phyloP scores from a whole-genome alignment of 2,329 filamentous ascomycete species.

The Epicoccum nigrum region DNA sequence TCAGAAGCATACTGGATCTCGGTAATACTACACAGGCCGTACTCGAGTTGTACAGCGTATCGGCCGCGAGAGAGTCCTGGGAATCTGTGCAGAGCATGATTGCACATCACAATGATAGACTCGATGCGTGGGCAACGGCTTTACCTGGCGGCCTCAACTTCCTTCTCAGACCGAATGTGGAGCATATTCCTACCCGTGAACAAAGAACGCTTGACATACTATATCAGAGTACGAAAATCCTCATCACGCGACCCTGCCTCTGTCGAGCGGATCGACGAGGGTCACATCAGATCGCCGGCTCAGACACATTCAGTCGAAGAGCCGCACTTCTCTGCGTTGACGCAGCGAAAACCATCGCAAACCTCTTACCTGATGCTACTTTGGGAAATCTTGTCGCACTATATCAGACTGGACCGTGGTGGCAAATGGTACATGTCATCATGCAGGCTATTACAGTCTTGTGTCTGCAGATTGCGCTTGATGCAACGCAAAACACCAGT shows the following conservation, averaged over 20 bases:
- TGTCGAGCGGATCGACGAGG: constrained; percentile 45
- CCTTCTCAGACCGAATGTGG: neutral
- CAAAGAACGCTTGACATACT: constrained; percentile 27
- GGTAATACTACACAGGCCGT: constrained; percentile 39
- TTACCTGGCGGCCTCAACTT: constrained; percentile 35
- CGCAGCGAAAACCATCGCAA: constrained; percentile 42
- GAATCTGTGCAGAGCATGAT: constrained; percentile 42
- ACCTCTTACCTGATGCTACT: constrained; percentile 39
- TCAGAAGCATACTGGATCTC: constrained; percentile 28
- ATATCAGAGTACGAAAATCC: constrained; percentile 37
- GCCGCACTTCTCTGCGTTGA: constrained; percentile 42
- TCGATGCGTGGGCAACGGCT: constrained; percentile 43
- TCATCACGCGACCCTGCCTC: constrained; percentile 49
- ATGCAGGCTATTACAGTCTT: constrained; percentile 49
- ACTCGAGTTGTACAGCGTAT: constrained; percentile 44
- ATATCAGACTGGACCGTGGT: constrained; percentile 45
- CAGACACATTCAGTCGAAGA: constrained; percentile 39
- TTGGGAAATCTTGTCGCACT: constrained; percentile 11
- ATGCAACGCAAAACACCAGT: constrained; percentile 20
- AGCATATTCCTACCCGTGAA: constrained; percentile 16
- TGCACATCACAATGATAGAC: constrained; percentile 29
- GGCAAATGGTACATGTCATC: constrained; percentile 40
- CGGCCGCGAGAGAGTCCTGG: constrained; percentile 41
- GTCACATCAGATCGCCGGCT: constrained; percentile 35
- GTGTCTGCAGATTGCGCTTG: constrained; percentile 46